A percentile compares a stretch with the other conserved stretches of the same genome.
These are phyloP conservation scores for Nakazawaea peltata DNA, from an alignment of 805 yeast species.

Conservation along the genomic window DNA sequence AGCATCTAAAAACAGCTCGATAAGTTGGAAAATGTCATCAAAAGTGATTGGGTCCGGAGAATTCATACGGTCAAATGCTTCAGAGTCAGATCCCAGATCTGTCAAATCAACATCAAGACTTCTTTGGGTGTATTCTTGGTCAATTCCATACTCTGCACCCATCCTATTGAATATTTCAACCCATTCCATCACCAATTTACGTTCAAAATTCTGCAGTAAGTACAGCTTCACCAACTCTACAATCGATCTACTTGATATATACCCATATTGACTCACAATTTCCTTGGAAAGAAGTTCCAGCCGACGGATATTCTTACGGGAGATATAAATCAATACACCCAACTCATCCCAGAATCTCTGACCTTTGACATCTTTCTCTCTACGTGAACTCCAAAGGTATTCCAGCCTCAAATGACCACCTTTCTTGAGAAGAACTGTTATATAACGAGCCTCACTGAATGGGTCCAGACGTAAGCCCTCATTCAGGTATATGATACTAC, in stretches of 20 bases:
- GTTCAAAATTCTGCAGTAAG: neutral
- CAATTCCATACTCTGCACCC: slow-evolving; percentile 6
- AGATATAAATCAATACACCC: slow-evolving; percentile 33
- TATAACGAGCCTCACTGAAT: slow-evolving; percentile 41
- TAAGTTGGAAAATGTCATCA: slow-evolving; percentile 4
- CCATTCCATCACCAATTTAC: slow-evolving; percentile 1
- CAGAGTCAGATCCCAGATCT: neutral
- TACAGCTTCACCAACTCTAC: slow-evolving; percentile 21
- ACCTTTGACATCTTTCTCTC: slow-evolving; percentile 23
- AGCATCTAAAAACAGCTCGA: slow-evolving; percentile 1
- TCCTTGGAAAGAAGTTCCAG: slow-evolving; percentile 27
- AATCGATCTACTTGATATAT: slow-evolving; percentile 28
- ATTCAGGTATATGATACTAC: slow-evolving; percentile 32
- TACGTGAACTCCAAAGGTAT: slow-evolving; percentile 26
- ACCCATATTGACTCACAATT: slow-evolving; percentile 22
- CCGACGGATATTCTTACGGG: slow-evolving; percentile 21
- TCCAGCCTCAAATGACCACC: slow-evolving; percentile 27
- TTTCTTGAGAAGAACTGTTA: slow-evolving; percentile 32
- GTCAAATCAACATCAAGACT: neutral
- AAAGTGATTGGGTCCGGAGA: slow-evolving; percentile 1
- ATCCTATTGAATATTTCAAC: neutral
- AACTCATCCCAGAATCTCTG: slow-evolving; percentile 48
- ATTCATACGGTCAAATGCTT: slow-evolving; percentile 5
- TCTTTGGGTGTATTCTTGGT: neutral
- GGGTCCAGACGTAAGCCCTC: slow-evolving; percentile 40